A percentile compares a stretch with the other conserved stretches of the same genome.
Conservation (phyloP, 2,329 filamentous ascomycete species). For the Fusarium irregulare region DNA sequence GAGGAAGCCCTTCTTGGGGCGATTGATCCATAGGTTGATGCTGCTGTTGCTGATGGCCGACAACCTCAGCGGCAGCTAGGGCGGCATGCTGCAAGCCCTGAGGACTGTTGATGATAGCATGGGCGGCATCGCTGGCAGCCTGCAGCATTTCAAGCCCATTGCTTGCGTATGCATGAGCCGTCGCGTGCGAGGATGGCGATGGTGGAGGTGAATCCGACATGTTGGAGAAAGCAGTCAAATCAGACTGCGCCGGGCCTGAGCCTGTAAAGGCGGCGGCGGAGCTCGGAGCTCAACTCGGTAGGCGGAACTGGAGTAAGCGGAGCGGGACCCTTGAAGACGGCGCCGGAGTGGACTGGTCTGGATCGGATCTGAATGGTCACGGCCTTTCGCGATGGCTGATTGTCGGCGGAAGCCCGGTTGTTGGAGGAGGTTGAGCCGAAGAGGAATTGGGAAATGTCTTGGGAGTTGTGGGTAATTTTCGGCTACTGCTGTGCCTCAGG, state of each 20-base stretch:
- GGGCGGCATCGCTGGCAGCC: conserved; percentile 58
- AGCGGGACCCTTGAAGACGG: conserved; percentile 39
- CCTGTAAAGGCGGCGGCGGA: conserved; percentile 37
- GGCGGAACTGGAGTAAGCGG: conserved; percentile 29
- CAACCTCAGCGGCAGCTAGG: conserved; percentile 49
- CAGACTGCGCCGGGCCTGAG: conserved; percentile 35
- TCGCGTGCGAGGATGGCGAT: conserved; percentile 44
- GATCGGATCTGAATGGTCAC: conserved; percentile 14
- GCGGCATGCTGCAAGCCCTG: conserved; percentile 56
- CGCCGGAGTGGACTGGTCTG: conserved; percentile 24
- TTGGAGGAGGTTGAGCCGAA: conserved; percentile 49
- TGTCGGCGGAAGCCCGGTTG: conserved; percentile 58
- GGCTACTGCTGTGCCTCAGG: background rate
- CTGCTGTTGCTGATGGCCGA: conserved; percentile 39
- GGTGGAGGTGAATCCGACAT: conserved; percentile 48
- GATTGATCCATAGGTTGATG: conserved; percentile 31
- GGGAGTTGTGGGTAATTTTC: background rate
- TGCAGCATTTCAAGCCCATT: conserved; percentile 60
- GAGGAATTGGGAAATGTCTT: conserved; percentile 25
- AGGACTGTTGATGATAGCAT: conserved; percentile 52
- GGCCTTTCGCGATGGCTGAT: conserved; percentile 54
- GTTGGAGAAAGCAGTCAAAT: conserved; percentile 16
- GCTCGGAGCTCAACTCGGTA: conserved; percentile 39
- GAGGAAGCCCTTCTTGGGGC: conserved; percentile 31
- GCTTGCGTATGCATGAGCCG: conserved; percentile 58